Base-by-base conservation (phyloP, 2,329 filamentous ascomycete species). In the Fusarium humuli region DNA sequence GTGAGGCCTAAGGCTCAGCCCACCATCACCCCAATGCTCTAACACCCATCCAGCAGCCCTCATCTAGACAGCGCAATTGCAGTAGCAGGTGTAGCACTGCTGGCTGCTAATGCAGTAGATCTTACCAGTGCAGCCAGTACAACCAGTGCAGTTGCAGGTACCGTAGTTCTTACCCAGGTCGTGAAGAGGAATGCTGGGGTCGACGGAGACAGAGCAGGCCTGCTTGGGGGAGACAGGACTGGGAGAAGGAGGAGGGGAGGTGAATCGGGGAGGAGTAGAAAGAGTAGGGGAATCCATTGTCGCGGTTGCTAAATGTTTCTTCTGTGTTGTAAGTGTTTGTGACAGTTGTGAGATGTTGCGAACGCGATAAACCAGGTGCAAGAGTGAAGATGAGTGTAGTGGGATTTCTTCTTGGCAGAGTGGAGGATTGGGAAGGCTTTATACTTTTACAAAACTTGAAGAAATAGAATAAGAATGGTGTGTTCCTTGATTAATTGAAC, bases 21-120 rank as follows among this genome's bases (percentile, higher is more conserved):
- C 30, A 20, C 9, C 14, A 16, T 23, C 14, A 8, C 27, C 18
- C 14, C n/a, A 23, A n/a, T 10, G 3, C 22, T 6, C 20, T 18
- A 11, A 2, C 10, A 3, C 10, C 7, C 9, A 12, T 5, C 10
- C 8, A 12, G 9, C n/a, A n/a, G 30, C 11, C 18, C 7, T 14
- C 14, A n/a, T 16, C 22, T 32, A 64, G 8, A 64, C 42, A 2
- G 16, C 13, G 6, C 59, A 64, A 11, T 64, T 30, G 20, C 34
- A 44, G 22, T 64, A 64, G 20, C 59, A 64, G 5, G 16, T 14
- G 18, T 64, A 64, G 20, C 49, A 64, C 42, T 64, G 61, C 5
- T 48, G 27, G 7, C 42, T 64, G 4, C 20, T 9, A 14, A 64
- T 57, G 11, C 59, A 64, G 11, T 64, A 64, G 6, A 64, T 40